A percentile compares a stretch with the other conserved stretches of the same genome.
phyloP scores from a whole-genome alignment of 2,329 filamentous ascomycete genomes.

The Hypoxylon sp. region DNA sequence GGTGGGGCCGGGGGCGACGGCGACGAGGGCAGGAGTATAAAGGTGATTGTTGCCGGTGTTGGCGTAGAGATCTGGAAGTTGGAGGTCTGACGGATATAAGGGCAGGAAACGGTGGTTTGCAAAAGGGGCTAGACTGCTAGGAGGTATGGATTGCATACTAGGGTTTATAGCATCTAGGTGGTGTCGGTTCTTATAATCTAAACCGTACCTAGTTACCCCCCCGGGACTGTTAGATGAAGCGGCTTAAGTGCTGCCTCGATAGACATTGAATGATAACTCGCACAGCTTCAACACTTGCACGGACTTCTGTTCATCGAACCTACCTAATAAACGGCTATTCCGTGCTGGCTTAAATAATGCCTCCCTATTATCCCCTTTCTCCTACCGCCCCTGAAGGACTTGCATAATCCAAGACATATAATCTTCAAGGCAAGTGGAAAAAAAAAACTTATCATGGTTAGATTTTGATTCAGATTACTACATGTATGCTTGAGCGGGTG shows the following conservation, averaged over 20 bases:
- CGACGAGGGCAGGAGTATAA: constrained; percentile 17
- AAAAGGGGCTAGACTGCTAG: neutral
- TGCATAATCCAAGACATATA: neutral
- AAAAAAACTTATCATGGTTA: constrained; percentile 12
- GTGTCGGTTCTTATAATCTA: neutral
- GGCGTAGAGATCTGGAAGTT: constrained; percentile 50
- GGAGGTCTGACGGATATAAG: neutral
- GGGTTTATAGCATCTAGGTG: neutral
- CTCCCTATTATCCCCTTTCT: neutral
- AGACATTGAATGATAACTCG: neutral
- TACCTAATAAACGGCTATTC: neutral
- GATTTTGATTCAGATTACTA: constrained; percentile 37
- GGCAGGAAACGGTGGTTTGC: neutral
- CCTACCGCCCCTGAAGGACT: neutral
- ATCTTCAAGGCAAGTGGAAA: neutral
- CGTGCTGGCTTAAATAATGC: neutral
- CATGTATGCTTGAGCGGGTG: constrained; percentile 34
- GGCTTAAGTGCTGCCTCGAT: neutral
- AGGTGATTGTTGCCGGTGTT: constrained; percentile 49
- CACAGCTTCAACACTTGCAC: neutral
- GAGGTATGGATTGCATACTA: neutral
- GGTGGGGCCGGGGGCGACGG: constrained; percentile 20
- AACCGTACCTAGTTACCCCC: neutral
- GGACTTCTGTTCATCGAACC: neutral
- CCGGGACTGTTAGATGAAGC: neutral